Base-by-base conservation (phyloP, 495 filamentous ascomycete genomes). In the Talaromyces adpressus region DNA sequence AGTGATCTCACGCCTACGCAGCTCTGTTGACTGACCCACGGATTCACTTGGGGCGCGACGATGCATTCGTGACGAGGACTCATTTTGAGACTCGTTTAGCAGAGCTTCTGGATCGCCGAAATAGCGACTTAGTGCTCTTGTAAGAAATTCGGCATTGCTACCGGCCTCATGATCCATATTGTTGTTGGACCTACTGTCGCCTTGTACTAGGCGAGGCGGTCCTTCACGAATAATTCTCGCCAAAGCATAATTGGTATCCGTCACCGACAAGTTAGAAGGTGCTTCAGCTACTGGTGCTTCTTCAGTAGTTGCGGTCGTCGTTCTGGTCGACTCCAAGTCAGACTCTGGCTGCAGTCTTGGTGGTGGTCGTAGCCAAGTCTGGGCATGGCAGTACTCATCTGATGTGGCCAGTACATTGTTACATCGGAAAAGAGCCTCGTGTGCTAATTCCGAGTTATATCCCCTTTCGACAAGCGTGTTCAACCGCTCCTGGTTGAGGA, bases 361-460 rank as follows among this genome's bases (percentile, higher is more conserved):
- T 23, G 77, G 73, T 5, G 72, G 65, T 36, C 75, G 72, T 12
- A 79, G 63, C 68, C 72, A 76, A 3, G 61, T 70, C 41, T 88
- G 83, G 4, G 82, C 83, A 53, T 76, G 81, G 72, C 91, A 94
- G 68, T 97, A 97, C 65, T 93, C 89, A 41, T 78, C 71, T 9
- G 91, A 89, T 8, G 79, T 70, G 6, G 71, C 69, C 11, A 73
- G 67, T 29, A 82, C 81, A 63, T 91, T 90, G 62, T 89, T 87
- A 71, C 92, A 92, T 25, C 93, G 85, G 69, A 89, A 96, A 4
- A 93, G 74, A 18, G 90, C 91, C 73, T 97, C 92, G n/a, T 79
- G 80, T 14, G 82, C 87, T 29, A 96, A 75, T 8, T 84, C 82
- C 29, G 77, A 69, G 32, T 83, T 79, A 63, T 75, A 86, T 0